phyloP scores from a whole-genome alignment of 1,139 yeast genomes.

The Candida tetrigidarum region DNA sequence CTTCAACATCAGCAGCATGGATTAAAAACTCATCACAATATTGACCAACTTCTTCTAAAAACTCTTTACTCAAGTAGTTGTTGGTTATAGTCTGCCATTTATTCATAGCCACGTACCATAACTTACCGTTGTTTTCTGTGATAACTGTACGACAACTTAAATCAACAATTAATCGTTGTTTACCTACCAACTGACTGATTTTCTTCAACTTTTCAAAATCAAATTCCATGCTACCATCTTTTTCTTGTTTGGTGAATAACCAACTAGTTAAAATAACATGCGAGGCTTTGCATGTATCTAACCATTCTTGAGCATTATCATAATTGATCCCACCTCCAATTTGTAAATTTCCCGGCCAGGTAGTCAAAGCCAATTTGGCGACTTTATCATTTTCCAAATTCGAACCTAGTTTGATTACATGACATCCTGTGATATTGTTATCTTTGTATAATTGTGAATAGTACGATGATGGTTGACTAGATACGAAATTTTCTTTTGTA shows the following conservation, averaged over 20 bases:
- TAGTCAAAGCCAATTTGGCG: conserved; percentile 70
- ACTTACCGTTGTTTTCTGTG: conserved; percentile 23
- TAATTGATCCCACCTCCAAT: conserved; percentile 91
- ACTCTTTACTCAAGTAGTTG: conserved; percentile 54
- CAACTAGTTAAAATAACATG: conserved; percentile 94
- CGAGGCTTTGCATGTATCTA: conserved; percentile 61
- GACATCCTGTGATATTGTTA: conserved; percentile 72
- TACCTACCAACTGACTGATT: conserved; percentile 60
- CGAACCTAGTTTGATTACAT: conserved; percentile 89
- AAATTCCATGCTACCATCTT: conserved; percentile 41
- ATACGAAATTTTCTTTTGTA: conserved; percentile 88
- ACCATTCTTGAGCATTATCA: conserved; percentile 77
- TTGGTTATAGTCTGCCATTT: conserved; percentile 93
- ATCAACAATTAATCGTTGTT: conserved; percentile 78
- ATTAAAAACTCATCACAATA: conserved; percentile 87
- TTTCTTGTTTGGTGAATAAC: conserved; percentile 62
- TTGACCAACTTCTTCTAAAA: conserved; percentile 55
- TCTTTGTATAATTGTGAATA: conserved; percentile 74
- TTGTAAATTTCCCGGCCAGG: conserved; percentile 80
- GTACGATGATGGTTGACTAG: conserved; percentile 72
- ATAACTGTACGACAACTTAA: conserved; percentile 74
- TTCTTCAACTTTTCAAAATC: conserved; percentile 55
- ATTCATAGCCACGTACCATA: conserved; percentile 95
- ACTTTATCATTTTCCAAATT: conserved; percentile 77
- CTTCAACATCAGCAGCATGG: conserved; percentile 99